Conservation (phyloP, 306 rosid species). For the Sicyos edulis region DNA sequence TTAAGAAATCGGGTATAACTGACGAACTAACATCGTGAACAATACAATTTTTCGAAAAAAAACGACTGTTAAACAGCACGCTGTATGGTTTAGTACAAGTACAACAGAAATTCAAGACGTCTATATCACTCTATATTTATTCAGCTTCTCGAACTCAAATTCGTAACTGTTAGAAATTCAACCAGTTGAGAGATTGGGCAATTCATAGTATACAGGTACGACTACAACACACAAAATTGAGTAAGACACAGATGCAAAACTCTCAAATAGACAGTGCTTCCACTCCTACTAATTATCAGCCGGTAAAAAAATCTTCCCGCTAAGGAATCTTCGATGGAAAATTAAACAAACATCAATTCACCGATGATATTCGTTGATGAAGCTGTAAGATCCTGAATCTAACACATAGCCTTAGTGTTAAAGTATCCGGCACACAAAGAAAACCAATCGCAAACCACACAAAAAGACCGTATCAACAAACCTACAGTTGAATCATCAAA, state of each 20-base stretch:
- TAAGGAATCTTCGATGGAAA: neutral
- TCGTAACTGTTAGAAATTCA: neutral
- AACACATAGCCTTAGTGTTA: neutral
- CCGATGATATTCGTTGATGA: neutral
- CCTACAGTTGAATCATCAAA: too few relatives aligned
- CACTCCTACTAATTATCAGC: neutral
- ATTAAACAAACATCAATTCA: neutral
- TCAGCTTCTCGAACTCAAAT: constrained; percentile 4
- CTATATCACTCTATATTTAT: too few relatives aligned
- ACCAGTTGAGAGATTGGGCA: neutral
- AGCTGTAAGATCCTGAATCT: constrained; percentile 1
- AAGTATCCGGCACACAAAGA: too few relatives aligned
- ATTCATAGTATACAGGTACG: neutral
- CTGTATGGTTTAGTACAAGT: neutral
- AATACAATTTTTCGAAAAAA: too few relatives aligned
- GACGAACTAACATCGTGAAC: neutral
- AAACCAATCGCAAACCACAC: neutral
- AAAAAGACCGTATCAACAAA: neutral
- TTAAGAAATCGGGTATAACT: neutral
- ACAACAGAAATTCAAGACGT: neutral
- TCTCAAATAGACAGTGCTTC: neutral
- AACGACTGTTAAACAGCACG: neutral
- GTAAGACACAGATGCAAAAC: neutral
- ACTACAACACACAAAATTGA: neutral
- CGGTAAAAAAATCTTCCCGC: too few relatives aligned